Evolutionary conservation across 2,329 filamentous ascomycete genomes (phyloP).

Genomic region (Didymella segeticola): DNA sequence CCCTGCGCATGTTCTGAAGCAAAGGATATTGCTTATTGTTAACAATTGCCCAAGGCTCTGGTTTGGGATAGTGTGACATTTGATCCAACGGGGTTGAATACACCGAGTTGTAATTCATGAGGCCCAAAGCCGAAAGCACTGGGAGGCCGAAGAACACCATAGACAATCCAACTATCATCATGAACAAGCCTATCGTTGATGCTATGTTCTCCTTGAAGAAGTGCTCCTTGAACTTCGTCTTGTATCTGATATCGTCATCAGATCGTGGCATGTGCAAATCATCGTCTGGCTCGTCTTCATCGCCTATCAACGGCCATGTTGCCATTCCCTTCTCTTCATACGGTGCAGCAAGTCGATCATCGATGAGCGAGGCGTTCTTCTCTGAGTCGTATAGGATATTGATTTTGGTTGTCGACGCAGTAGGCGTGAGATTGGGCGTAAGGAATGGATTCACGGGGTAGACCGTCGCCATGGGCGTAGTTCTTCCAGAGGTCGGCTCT

Average conservation of each 20-base stretch:
- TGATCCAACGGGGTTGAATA: slow-evolving; percentile 51
- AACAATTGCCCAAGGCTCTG: slow-evolving; percentile 54
- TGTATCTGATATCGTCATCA: slow-evolving; percentile 56
- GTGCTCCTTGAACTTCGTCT: slow-evolving; percentile 53
- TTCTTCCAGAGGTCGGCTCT: slow-evolving; percentile 16
- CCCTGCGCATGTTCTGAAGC: slow-evolving; percentile 55
- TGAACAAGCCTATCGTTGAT: slow-evolving; percentile 52
- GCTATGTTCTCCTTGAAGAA: slow-evolving; percentile 53
- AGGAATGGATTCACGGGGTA: slow-evolving; percentile 33
- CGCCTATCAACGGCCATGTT: slow-evolving; percentile 55
- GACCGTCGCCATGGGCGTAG: slow-evolving; percentile 22
- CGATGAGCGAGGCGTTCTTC: slow-evolving; percentile 50
- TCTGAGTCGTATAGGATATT: slow-evolving; percentile 31
- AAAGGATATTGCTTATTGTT: slow-evolving; percentile 57
- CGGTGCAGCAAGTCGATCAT: slow-evolving; percentile 57
- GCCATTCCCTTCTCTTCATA: slow-evolving; percentile 51
- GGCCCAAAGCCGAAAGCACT: slow-evolving; percentile 55
- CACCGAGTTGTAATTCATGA: slow-evolving; percentile 48
- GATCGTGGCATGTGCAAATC: slow-evolving; percentile 61
- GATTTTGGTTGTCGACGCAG: slow-evolving; percentile 36
- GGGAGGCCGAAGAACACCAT: slow-evolving; percentile 61
- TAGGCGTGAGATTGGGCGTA: slow-evolving; percentile 42
- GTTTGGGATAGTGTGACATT: slow-evolving; percentile 42
- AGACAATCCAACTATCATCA: slow-evolving; percentile 57
- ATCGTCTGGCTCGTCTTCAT: slow-evolving; percentile 62